A percentile compares a stretch with the other conserved stretches of the same genome.
These are phyloP conservation scores for Fusarium udum DNA, from an alignment of 2,329 filamentous ascomycete genomes.

Conservation along the genomic window DNA sequence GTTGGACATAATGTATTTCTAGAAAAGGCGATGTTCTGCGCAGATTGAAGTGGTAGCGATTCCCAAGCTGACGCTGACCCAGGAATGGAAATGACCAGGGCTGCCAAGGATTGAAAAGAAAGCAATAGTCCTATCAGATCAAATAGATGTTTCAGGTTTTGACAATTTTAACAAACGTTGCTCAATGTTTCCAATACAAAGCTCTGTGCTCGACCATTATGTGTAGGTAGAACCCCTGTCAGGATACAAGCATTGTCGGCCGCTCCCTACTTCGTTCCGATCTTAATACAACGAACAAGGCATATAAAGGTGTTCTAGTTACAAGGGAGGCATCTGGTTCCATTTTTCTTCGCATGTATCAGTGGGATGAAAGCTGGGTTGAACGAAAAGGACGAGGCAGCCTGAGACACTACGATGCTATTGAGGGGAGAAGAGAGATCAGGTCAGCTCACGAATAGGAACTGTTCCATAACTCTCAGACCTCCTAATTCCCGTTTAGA, in stretches of 20 bases:
- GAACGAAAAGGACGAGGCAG: background rate
- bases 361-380: background rate
- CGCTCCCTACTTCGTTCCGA: background rate
- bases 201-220: background rate
- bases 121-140: rapidly evolving
- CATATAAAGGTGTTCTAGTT: rapidly evolving
- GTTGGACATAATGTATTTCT: too few relatives aligned
- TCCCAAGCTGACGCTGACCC: background rate
- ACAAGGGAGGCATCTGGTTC: rapidly evolving
- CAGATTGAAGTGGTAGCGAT: background rate
- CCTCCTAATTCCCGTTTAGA: background rate
- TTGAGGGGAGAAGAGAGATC: background rate
- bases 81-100: too few relatives aligned
- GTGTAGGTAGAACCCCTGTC: background rate
- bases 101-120: background rate
- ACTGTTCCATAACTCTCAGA: too few relatives aligned
- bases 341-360: background rate
- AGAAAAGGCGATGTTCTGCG: background rate
- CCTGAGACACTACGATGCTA: background rate
- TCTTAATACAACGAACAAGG: background rate
- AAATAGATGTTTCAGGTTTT: background rate
- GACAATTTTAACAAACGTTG: rapidly evolving
- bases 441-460: background rate
- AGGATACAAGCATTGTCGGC: background rate
- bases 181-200: background rate